Conservation (phyloP, 164 flowering plant species). For the Dillenia suffruticosa region DNA sequence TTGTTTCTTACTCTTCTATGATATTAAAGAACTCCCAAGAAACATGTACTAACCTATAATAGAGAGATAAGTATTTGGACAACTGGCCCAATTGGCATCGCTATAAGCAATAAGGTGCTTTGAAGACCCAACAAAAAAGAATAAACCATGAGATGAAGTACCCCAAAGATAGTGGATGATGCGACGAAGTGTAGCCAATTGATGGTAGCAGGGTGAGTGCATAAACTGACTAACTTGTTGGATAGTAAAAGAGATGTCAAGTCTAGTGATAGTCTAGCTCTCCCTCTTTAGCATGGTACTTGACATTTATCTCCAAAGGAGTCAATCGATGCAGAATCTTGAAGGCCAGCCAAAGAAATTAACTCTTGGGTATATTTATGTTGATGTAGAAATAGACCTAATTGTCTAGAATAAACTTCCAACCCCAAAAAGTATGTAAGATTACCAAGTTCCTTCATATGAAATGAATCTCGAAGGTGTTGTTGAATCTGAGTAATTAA, state of each 20-base stretch:
- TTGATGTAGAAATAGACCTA: neutral
- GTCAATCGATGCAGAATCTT: neutral
- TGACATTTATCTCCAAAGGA: neutral
- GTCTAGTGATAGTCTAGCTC: neutral
- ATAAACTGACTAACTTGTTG: constrained; percentile 3
- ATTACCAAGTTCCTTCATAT: too few species aligned
- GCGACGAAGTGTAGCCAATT: neutral
- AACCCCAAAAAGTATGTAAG: neutral
- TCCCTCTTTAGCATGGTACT: neutral
- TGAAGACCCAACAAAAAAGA: neutral
- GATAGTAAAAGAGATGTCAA: constrained; percentile 8
- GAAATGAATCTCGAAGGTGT: too few species aligned
- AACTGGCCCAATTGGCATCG: constrained; percentile 6
- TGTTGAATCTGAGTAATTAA: too few species aligned
- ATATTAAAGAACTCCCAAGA: neutral
- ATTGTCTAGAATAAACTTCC: neutral
- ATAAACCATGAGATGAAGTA: neutral
- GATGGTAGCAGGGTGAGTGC: neutral
- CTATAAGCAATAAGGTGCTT: neutral
- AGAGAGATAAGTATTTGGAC: neutral
- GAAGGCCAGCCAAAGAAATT: neutral
- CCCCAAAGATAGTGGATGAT: neutral
- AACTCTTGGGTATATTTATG: neutral
- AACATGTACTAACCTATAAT: constrained; percentile 3
- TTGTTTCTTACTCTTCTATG: constrained; percentile 2